phyloP scores from a whole-genome alignment of 2,329 filamentous ascomycete genomes.

The Saccharata proteae region DNA sequence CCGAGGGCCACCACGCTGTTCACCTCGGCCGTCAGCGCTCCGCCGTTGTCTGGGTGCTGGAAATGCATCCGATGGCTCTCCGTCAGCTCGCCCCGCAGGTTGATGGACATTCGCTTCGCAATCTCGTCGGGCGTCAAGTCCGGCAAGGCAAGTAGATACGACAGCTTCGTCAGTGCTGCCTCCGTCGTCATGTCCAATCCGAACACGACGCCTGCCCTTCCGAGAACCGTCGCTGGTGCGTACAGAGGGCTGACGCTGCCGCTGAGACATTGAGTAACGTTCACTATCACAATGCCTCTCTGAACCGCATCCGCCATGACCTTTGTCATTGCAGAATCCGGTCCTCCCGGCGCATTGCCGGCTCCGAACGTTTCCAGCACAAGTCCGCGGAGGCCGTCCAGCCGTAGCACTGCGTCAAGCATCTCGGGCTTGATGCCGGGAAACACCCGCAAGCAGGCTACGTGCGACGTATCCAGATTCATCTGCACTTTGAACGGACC shows the following conservation, averaged over 20 bases:
- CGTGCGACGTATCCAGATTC: conserved; percentile 73
- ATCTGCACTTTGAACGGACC: conserved; percentile 63
- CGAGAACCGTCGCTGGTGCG: conserved; percentile 49
- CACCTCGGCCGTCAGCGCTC: conserved; percentile 40
- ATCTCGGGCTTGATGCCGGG: conserved; percentile 90
- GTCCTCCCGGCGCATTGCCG: conserved; percentile 76
- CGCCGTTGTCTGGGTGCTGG: conserved; percentile 54
- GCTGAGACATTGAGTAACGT: conserved; percentile 73
- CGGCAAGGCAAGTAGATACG: conserved; percentile 65
- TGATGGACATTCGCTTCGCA: conserved; percentile 56
- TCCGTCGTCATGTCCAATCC: conserved; percentile 83
- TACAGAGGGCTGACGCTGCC: conserved; percentile 30
- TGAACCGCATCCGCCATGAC: conserved; percentile 67
- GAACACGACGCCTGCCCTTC: conserved; percentile 74
- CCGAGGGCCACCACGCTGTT: conserved; percentile 64
- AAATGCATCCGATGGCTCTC: conserved; percentile 62
- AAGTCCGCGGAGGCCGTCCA: conserved; percentile 67
- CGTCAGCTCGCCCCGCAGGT: conserved; percentile 75
- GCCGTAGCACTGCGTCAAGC: conserved; percentile 69
- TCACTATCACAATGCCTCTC: conserved; percentile 75
- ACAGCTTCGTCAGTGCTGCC: conserved; percentile 81
- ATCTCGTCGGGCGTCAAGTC: conserved; percentile 54
- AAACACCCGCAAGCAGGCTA: conserved; percentile 81
- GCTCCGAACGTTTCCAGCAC: conserved; percentile 89
- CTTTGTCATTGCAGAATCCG: conserved; percentile 65